phyloP scores from a whole-genome alignment of 2,329 filamentous ascomycete species.

The Penicillium sp. region DNA sequence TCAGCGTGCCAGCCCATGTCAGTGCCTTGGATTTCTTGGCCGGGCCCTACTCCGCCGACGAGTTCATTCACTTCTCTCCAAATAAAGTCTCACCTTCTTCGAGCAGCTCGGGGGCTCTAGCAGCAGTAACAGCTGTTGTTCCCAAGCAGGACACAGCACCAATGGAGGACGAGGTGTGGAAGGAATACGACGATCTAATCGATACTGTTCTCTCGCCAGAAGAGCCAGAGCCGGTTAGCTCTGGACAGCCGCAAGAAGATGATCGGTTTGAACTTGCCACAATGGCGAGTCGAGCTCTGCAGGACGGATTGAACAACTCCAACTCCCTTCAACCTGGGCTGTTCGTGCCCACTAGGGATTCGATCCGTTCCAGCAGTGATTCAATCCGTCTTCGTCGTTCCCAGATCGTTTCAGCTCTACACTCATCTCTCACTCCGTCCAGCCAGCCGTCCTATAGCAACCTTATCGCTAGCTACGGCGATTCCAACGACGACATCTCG shows the following conservation, averaged over 20 bases:
- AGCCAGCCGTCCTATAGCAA: slow-evolving; percentile 56
- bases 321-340: slow-evolving; percentile 6
- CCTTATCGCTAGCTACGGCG: slow-evolving; percentile 52
- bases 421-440: slow-evolving; percentile 49
- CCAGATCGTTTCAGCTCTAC: slow-evolving; percentile 51
- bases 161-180: slow-evolving; percentile 85
- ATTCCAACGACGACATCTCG: slow-evolving; percentile 25
- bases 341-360: slow-evolving; percentile 23
- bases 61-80: slow-evolving; percentile 73
- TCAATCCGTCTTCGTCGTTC: slow-evolving; percentile 50
- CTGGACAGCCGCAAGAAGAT: slow-evolving; percentile 15
- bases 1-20: slow-evolving; percentile 32
- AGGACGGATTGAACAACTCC: slow-evolving; percentile 34
- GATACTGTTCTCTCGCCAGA: slow-evolving; percentile 61
- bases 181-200: slow-evolving; percentile 87
- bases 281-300: slow-evolving; percentile 39
- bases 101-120: slow-evolving; percentile 61
- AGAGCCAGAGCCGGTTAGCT: slow-evolving; percentile 20
- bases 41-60: slow-evolving; percentile 44
- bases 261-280: slow-evolving; percentile 39
- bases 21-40: slow-evolving; percentile 35
- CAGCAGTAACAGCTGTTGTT: slow-evolving; percentile 64
- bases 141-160: slow-evolving; percentile 61
- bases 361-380: slow-evolving; percentile 28
- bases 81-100: slow-evolving; percentile 70